Evolutionary conservation across 2,329 filamentous ascomycete species (phyloP).

Genomic region (Karstenula rhodostoma): DNA sequence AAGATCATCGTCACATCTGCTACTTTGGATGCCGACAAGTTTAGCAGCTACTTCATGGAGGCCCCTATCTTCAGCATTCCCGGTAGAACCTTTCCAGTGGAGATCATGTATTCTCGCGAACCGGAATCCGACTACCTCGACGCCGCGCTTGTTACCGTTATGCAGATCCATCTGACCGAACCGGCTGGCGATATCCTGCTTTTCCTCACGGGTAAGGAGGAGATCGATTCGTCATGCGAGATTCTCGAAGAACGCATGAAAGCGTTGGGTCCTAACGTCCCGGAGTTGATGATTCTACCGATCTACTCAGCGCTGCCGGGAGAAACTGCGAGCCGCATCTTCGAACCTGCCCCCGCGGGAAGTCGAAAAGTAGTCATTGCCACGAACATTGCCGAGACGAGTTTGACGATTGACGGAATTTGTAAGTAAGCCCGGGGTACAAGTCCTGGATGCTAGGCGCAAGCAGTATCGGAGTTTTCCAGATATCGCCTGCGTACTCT

Average conservation of each 20-base stretch:
- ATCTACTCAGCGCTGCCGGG: slow-evolving; percentile 95
- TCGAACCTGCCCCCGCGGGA: slow-evolving; percentile 88
- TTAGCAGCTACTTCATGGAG: slow-evolving; percentile 93
- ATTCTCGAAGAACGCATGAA: background rate
- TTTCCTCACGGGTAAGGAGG: slow-evolving; percentile 96
- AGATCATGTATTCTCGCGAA: slow-evolving; percentile 93
- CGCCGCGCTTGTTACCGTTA: slow-evolving; percentile 91
- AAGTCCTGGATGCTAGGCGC: too few relatives aligned
- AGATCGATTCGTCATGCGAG: slow-evolving; percentile 78
- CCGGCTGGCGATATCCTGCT: slow-evolving; percentile 93
- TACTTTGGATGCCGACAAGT: slow-evolving; percentile 96
- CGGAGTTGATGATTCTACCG: slow-evolving; percentile 75
- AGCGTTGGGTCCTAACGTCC: background rate
- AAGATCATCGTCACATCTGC: slow-evolving; percentile 99
- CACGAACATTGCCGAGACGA: slow-evolving; percentile 98
- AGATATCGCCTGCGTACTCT: too few relatives aligned
- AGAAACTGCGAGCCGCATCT: slow-evolving; percentile 93
- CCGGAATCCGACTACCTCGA: slow-evolving; percentile 97
- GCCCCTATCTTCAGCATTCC: slow-evolving; percentile 98
- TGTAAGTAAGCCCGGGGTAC: slow-evolving; percentile 53
- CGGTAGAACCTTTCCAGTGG: slow-evolving; percentile 92
- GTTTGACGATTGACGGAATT: slow-evolving; percentile 96
- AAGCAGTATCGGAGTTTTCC: too few relatives aligned
- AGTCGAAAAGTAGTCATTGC: slow-evolving; percentile 94
- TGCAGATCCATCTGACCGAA: slow-evolving; percentile 97